These are phyloP conservation scores for Lanmaoa rubissima DNA, from an alignment of 768 basidiomycete genomes.

Conservation along the genomic window DNA sequence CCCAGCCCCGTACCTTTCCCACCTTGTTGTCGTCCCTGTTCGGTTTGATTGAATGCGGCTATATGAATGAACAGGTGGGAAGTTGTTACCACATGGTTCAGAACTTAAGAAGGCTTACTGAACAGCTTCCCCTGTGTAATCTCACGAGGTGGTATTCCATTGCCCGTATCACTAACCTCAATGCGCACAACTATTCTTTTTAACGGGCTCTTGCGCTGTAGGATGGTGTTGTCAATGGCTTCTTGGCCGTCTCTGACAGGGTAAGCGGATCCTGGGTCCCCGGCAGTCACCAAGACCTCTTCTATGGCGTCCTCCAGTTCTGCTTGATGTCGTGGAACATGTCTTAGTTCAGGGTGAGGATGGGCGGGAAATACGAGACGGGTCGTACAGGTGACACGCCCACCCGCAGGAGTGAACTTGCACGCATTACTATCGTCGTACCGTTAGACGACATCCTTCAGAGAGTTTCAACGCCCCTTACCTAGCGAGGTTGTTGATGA, in stretches of 20 bases:
- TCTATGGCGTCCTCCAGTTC: conserved; percentile 19
- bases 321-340: background rate
- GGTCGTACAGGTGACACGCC: conserved; percentile 65
- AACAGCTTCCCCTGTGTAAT: conserved; percentile 71
- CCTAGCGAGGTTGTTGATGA: conserved; percentile 85
- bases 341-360: conserved; percentile 12
- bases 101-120: conserved; percentile 43
- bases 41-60: conserved; percentile 80
- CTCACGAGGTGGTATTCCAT: conserved; percentile 61
- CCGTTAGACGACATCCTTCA: background rate
- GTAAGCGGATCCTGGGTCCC: conserved; percentile 26
- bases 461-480: conserved; percentile 4
- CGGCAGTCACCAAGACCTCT: conserved; percentile 27
- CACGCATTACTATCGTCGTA: conserved; percentile 59
- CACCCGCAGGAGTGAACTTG: conserved; percentile 74
- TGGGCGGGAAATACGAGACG: conserved; percentile 45
- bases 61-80: conserved; percentile 4
- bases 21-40: conserved; percentile 71
- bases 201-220: conserved; percentile 24
- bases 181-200: conserved; percentile 81
- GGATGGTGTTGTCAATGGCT: background rate
- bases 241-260: background rate
- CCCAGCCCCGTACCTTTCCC: conserved; percentile 75
- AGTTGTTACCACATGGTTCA: background rate
- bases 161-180: conserved; percentile 77